Evolutionary conservation across 371 early-diverging fungal species (phyloP), one percentile per base, ranked within the genome.

Genomic region (Mortierella sp.): DNA sequence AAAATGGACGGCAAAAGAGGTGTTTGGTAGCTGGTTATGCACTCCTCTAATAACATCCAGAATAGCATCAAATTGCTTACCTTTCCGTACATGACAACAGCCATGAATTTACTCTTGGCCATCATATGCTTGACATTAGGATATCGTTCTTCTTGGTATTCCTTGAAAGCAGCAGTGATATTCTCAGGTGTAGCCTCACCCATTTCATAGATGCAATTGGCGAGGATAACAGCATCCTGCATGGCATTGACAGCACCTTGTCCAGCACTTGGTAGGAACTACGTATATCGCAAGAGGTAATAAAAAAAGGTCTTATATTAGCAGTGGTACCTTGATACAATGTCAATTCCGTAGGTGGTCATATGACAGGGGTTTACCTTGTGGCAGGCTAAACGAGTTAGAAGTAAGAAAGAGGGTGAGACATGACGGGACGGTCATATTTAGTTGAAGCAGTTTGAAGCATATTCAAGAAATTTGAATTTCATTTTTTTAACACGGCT

Each of bases 151-250:
- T 40, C 40, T 9, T 58, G 45, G 32, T 58, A 70, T 22, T 35
- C 64, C 37, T 32, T 51, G 40, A 70, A 70, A 5, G 64, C 63
- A 0, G 8, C 23, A 17, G 19, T 31, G 35, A 70, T 55, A 26
- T 51, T 35, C 1, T 49, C 56, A n/a, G 37, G 54, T 10, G 42
- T 60, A 1, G 17, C 32, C 9, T 29, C 22, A 3, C 56, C 42
- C 56, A 69, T 54, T 15, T 69, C 62, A 26, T 69, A 49, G 5
- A 69, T 54, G 22, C 45, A 45, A 15, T 69, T 69, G 32, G 69
- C 69, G 6, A 70, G 64, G 29, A 70, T 49, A 6, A 64, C 56
- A 15, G 70, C 70, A 19, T 70, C 70, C 1, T 70, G 70, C 17
- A 70, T 58, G 4, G 70, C 70, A 58, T 49, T 70, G 8, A 54